These are phyloP conservation scores for Pinus albicaulis DNA, from an alignment of 75 land plant genomes.

Conservation along the genomic window DNA sequence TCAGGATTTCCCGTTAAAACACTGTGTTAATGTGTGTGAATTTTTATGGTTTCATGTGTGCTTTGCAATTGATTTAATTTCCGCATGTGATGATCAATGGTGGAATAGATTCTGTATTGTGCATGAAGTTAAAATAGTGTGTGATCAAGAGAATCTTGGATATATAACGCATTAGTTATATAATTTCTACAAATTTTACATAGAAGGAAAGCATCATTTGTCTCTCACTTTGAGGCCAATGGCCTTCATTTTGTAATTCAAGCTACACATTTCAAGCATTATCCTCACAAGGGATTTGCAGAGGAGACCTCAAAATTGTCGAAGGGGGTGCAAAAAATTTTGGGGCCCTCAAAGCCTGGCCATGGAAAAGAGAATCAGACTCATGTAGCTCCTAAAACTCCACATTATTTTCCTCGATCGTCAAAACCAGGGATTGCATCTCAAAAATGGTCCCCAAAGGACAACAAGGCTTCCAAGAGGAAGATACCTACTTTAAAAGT, in stretches of 20 bases:
- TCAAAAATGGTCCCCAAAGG: neutral
- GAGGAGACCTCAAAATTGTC: neutral
- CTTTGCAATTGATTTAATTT: too few relatives aligned
- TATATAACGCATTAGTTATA: too few relatives aligned
- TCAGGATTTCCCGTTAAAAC: too few relatives aligned
- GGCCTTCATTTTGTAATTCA: neutral
- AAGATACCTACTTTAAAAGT: neutral
- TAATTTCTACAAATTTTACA: neutral
- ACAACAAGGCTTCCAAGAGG: constrained; percentile 2
- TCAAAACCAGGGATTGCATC: neutral
- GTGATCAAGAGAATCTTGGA: too few relatives aligned
- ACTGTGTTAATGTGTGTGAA: too few relatives aligned
- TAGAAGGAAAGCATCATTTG: neutral
- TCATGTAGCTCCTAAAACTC: neutral
- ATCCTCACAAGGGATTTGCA: neutral
- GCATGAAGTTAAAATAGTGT: too few relatives aligned
- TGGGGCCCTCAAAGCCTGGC: neutral
- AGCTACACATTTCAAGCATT: constrained; percentile 1
- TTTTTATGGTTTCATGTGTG: too few relatives aligned
- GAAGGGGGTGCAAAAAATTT: neutral
- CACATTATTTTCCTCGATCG: neutral
- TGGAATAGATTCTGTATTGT: too few relatives aligned
- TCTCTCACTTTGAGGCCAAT: constrained; percentile 3
- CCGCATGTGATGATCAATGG: too few relatives aligned
- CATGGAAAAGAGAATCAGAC: constrained; percentile 10